Conservation (phyloP, 2,329 filamentous ascomycete species). For the Rutstroemia sp. region DNA sequence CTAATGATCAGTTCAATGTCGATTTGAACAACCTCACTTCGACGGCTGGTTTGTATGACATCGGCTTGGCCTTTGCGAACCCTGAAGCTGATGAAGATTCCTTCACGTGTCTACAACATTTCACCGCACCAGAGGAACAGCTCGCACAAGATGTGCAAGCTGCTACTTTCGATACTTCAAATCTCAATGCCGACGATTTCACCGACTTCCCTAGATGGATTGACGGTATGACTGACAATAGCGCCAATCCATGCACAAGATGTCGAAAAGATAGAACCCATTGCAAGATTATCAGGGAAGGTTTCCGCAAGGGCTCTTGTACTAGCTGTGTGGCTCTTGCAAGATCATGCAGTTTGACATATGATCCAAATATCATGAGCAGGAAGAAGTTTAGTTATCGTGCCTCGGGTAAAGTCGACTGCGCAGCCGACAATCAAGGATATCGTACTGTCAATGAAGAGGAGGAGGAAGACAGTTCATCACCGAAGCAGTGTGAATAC, state of each 20-base stretch:
- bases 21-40: constrained; percentile 3
- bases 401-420: background rate
- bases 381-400: constrained; percentile 1
- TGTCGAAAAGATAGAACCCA: constrained; percentile 46
- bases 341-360: constrained; percentile 50
- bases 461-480: background rate
- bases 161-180: constrained; percentile 28
- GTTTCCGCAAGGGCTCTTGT: constrained; percentile 52
- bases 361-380: constrained; percentile 12
- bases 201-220: constrained; percentile 31
- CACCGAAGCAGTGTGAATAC: constrained; percentile 17
- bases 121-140: constrained; percentile 34
- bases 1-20: constrained; percentile 1
- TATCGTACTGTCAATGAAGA: background rate
- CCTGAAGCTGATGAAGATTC: constrained; percentile 52
- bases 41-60: constrained; percentile 30
- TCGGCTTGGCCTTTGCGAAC: constrained; percentile 49
- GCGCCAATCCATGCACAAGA: constrained; percentile 39
- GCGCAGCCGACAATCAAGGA: background rate
- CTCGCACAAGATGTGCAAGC: constrained; percentile 26
- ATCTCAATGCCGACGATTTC: constrained; percentile 37
- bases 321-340: constrained; percentile 54
- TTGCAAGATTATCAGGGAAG: constrained; percentile 54
- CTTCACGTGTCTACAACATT: constrained; percentile 53
- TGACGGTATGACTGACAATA: constrained; percentile 23